Base-by-base conservation (phyloP, 2,329 filamentous ascomycete genomes). In the Colletotrichum sp. region DNA sequence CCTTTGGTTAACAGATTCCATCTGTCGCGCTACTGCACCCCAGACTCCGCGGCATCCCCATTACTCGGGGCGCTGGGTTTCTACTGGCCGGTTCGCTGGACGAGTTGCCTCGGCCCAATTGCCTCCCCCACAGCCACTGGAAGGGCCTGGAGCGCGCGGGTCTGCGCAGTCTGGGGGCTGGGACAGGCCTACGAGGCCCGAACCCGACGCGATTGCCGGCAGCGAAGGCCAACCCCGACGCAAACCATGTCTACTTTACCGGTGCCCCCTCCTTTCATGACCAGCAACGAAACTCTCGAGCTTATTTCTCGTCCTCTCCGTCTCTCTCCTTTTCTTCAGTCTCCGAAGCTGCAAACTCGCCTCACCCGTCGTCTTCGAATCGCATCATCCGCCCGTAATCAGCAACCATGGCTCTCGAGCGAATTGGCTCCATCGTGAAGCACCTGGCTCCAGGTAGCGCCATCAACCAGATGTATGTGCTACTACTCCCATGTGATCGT, bases 401-500 rank as follows among this genome's bases (percentile, higher is more conserved):
- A 58, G 58, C 52, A 66, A 74, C 58, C 80, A 97, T 96, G 95
- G 94, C 95, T 79, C 91, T 93, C 77, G 95, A 98, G 89, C 93
- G 96, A 86, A 93, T 98, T 80, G 94, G 92, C 82, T 96, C 94
- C 79, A 94, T 98, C 82, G 90, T 98, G 81, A 96, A 93, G 87
- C 96, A 98, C 85, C 89, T 98, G 83, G 89, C 94, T 75, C 94
- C 95, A 66, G 91, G 91, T 79, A 92, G 93, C 81, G 92, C 92
- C 65, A 85, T 98, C 79, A 91, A 92, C 80, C 88, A 92, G 77
- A 94, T 98, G 96, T 98, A 91, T 89, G 94, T 81, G 56, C 18
- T 30, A 43, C 55, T 52, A 39, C 55, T 52, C 67, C 28, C 70
- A 73, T 75, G 72, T 73, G 73, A 75, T 75, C 25, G 55, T 25